Evolutionary conservation across 495 filamentous ascomycete species (phyloP), one percentile per base, ranked within the genome.

Genomic region (Penicillium riverlandense): DNA sequence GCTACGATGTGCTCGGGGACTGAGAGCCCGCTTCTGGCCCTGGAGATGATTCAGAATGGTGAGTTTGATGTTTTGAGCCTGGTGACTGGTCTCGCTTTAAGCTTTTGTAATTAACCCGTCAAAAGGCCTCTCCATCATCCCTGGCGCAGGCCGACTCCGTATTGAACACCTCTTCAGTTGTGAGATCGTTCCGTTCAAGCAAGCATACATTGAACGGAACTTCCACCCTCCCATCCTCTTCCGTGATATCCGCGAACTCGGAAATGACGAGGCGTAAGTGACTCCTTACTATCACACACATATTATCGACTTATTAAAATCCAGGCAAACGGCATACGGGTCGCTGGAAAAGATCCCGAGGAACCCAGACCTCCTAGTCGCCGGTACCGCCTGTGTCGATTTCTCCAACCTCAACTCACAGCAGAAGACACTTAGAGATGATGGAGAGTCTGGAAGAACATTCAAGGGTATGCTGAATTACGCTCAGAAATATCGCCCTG

Each of bases 1-100:
- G 86, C 74, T 1, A 95, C 88, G 0, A 77, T 90, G 56, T 95
- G 87, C 53, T 90, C 86, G 9, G 88, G 88, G 4, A 92, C 88
- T 0, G 88, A 95, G 50, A 80, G 78, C 27, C 88, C 88, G 9
- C 61, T 95, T 7, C 65, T 90, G 3, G 83, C 83, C 0, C 54
- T 90, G 34, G 65, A 77, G 33, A 66, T 81, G 50, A 53, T 80
- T 8, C 48, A 50, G 27, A 45, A 69, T 11, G 58, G 72, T 76
- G 44, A 63, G 70, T 62, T 37, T 6, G 11, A 27, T 46, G 5
- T 29, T 13, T 2, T 37, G 0, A 22, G 22, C 4, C 10, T 11
- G 12, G n/a, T 44, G 1, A 8, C 2, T 4, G 22, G 22, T 22
- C 22, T 22, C 0, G 22, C 22, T 22, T 22, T 22, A 4, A 22